These are phyloP conservation scores for Dactylellina parvicollis DNA, from an alignment of 2,329 filamentous ascomycete species.

Conservation along the genomic window DNA sequence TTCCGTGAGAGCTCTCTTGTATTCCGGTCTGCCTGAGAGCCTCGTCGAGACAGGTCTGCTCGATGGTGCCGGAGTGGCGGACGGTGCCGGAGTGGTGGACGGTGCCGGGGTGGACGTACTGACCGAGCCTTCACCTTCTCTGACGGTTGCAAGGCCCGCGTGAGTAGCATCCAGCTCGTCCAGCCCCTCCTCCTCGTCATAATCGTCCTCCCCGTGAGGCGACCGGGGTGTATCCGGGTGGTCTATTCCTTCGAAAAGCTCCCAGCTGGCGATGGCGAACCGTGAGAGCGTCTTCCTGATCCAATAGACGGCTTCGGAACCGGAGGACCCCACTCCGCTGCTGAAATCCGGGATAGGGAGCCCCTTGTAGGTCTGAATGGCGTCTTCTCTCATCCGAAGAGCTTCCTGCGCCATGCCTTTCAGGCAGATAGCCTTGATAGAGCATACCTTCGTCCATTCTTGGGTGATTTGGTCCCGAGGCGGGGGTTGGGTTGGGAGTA, in stretches of 20 bases:
- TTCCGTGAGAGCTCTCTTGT: constrained; percentile 34
- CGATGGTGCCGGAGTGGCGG: constrained; percentile 1
- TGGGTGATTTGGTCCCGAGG: constrained; percentile 48
- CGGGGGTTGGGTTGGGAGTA: constrained; percentile 28
- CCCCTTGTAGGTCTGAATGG: constrained; percentile 44
- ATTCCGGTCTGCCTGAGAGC: constrained; percentile 24
- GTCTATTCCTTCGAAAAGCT: constrained; percentile 49
- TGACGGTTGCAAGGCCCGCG: constrained; percentile 25
- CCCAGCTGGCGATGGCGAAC: constrained; percentile 52
- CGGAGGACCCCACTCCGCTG: constrained; percentile 41
- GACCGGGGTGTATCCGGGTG: constrained; percentile 31
- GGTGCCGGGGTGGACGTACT: constrained; percentile 4
- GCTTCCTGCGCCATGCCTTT: constrained; percentile 51
- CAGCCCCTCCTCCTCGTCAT: constrained; percentile 38
- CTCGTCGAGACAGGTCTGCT: neutral
- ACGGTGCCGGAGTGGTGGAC: neutral
- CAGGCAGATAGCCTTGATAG: constrained; percentile 49
- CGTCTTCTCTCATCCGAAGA: constrained; percentile 42
- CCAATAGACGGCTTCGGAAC: constrained; percentile 45
- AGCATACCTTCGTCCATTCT: constrained; percentile 52
- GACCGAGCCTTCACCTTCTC: constrained; percentile 15
- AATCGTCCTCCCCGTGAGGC: constrained; percentile 37
- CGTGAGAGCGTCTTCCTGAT: constrained; percentile 48
- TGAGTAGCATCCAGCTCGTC: constrained; percentile 43
- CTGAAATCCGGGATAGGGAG: constrained; percentile 47